phyloP scores from a whole-genome alignment of 345 rosid genomes.

The Kernera saxatilis region DNA sequence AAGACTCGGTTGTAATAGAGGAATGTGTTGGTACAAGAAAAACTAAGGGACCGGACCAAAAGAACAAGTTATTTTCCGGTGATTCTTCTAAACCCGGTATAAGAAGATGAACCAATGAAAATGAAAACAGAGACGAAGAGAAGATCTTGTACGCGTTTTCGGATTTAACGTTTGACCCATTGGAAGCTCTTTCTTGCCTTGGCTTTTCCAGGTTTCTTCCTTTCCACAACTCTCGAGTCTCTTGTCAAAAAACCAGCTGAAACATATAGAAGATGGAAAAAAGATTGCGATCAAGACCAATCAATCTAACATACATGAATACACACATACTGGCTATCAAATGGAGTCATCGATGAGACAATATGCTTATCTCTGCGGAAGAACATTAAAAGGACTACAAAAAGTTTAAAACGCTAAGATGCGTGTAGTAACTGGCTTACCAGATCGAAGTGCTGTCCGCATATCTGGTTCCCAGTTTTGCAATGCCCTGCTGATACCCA shows the following conservation, averaged over 20 bases:
- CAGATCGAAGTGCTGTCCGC: slow-evolving; percentile 72
- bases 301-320: neutral
- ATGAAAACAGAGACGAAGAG: neutral
- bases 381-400: neutral
- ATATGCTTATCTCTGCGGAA: neutral
- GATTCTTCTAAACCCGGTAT: slow-evolving; percentile 17
- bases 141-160: neutral
- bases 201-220: slow-evolving; percentile 96
- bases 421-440: slow-evolving; percentile 35
- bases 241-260: slow-evolving; percentile 91
- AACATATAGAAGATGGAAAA: neutral
- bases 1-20: neutral
- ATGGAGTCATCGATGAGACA: neutral
- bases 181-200: slow-evolving; percentile 99
- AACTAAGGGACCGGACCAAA: slow-evolving; percentile 5
- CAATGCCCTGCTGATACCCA: slow-evolving; percentile 89
- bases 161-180: slow-evolving; percentile 91
- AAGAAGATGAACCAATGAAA: slow-evolving; percentile 6
- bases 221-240: slow-evolving; percentile 91
- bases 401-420: neutral
- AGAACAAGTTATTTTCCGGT: slow-evolving; percentile 16
- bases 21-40: slow-evolving; percentile 18
- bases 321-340: neutral
- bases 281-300: neutral
- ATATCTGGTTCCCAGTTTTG: slow-evolving; percentile 95